A percentile compares a stretch with the other conserved stretches of the same genome.
Conservation (phyloP, 1,139 yeast species). For the Saccharomycopsis hybrid region DNA sequence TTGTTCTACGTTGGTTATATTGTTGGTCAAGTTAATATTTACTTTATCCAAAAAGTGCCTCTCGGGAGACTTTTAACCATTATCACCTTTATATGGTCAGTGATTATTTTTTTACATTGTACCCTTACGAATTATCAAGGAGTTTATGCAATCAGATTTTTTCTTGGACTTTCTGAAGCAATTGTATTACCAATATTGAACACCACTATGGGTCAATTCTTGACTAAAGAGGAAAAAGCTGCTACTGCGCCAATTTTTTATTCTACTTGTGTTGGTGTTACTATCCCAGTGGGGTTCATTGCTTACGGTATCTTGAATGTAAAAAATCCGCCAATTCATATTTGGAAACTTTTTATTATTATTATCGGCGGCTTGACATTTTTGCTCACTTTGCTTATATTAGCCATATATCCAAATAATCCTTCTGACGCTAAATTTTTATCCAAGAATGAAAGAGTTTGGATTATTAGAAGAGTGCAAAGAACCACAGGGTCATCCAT, state of each 20-base stretch:
- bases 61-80: constrained; percentile 30
- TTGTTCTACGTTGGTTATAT: constrained; percentile 41
- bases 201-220: constrained; percentile 39
- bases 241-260: constrained; percentile 39
- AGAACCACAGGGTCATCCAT: constrained; percentile 37
- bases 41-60: constrained; percentile 33
- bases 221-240: constrained; percentile 37
- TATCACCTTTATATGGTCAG: constrained; percentile 35
- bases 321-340: constrained; percentile 27
- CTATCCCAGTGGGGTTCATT: constrained; percentile 41
- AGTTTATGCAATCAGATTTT: constrained; percentile 36
- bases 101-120: constrained; percentile 36
- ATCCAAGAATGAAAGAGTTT: constrained; percentile 36
- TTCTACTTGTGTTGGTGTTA: constrained; percentile 39
- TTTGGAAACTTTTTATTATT: constrained; percentile 37
- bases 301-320: constrained; percentile 38
- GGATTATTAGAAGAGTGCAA: constrained; percentile 40
- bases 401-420: constrained; percentile 38
- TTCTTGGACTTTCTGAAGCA: constrained; percentile 40
- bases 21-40: constrained; percentile 32
- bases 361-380: constrained; percentile 40
- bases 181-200: constrained; percentile 35
- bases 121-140: constrained; percentile 37
- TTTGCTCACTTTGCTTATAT: constrained; percentile 29
- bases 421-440: constrained; percentile 37